Conservation (phyloP, 2,329 filamentous ascomycete genomes). For the Colletotrichum sojae region DNA sequence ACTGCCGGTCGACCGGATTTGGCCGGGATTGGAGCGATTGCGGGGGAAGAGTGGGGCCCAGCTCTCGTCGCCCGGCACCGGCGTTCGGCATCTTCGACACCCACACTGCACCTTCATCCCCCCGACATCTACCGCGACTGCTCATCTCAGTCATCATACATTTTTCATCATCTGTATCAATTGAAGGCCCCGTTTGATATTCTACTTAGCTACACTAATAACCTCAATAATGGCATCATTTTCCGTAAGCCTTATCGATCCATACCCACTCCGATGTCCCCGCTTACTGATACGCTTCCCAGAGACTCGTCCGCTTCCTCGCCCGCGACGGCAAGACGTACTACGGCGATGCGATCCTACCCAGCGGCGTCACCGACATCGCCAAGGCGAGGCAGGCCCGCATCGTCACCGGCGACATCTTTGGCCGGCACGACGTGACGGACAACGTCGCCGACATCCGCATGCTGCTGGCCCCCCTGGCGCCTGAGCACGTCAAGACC, state of each 20-base stretch:
- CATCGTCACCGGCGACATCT: constrained; percentile 76
- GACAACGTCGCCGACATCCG: constrained; percentile 70
- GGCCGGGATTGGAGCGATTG: no score
- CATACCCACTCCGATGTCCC: not conserved
- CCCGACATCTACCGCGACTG: not conserved
- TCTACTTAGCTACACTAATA: not conserved
- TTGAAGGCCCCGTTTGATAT: not conserved
- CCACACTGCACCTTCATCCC: no score
- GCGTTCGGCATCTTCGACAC: no score
- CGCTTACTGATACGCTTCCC: constrained; percentile 33
- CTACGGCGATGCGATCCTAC: constrained; percentile 82
- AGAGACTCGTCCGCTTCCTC: constrained; percentile 82
- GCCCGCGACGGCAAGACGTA: constrained; percentile 78
- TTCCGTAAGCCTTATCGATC: constrained; percentile 53
- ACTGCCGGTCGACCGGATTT: no score
- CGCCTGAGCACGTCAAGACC: constrained; percentile 73
- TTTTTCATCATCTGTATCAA: not conserved
- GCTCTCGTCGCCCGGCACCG: no score
- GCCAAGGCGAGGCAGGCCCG: constrained; percentile 72
- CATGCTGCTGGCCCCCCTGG: constrained; percentile 74
- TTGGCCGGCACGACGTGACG: constrained; percentile 74
- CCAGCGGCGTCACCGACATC: constrained; percentile 71
- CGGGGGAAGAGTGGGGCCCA: no score
- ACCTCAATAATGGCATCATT: constrained; percentile 48
- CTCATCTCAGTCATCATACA: not conserved